phyloP scores from a whole-genome alignment of 2,329 filamentous ascomycete genomes.

The Diplodia mutila region DNA sequence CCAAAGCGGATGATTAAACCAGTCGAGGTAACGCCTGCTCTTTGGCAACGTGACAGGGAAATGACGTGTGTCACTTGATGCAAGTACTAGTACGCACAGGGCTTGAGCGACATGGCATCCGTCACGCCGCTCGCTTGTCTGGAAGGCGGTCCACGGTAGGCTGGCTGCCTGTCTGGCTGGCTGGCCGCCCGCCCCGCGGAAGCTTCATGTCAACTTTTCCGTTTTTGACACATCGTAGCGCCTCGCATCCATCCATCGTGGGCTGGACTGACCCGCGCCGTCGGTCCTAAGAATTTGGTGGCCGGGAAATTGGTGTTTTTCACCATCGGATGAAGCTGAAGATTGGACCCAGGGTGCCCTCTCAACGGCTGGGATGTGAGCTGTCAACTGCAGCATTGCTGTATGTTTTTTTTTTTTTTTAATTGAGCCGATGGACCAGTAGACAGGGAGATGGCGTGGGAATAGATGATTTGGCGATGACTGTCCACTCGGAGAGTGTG shows the following conservation, averaged over 20 bases:
- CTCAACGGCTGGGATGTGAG: not conserved
- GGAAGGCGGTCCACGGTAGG: not conserved
- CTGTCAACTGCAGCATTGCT: not conserved
- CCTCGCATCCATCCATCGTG: not conserved
- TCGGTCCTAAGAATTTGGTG: not conserved
- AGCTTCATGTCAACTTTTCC: not conserved
- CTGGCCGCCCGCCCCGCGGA: not conserved
- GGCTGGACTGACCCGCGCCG: not conserved
- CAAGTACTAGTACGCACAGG: too few relatives aligned
- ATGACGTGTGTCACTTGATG: too few relatives aligned
- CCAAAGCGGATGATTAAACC: too few relatives aligned
- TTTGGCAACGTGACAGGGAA: too few relatives aligned
- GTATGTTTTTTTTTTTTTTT: too few relatives aligned
- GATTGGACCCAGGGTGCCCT: not conserved
- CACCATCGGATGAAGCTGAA: not conserved
- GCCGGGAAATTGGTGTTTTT: not conserved
- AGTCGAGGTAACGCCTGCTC: too few relatives aligned
- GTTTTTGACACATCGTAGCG: not conserved
- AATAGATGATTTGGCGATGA: not conserved
- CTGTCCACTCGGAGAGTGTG: not conserved
- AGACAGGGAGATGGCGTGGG: not conserved
- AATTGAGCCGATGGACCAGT: not conserved
- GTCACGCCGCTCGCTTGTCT: not conserved
- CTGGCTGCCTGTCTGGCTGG: not conserved
- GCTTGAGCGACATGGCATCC: too few relatives aligned